Base-by-base conservation (phyloP, 129 eudicot species). In the Gnaphalium uliginosum region DNA sequence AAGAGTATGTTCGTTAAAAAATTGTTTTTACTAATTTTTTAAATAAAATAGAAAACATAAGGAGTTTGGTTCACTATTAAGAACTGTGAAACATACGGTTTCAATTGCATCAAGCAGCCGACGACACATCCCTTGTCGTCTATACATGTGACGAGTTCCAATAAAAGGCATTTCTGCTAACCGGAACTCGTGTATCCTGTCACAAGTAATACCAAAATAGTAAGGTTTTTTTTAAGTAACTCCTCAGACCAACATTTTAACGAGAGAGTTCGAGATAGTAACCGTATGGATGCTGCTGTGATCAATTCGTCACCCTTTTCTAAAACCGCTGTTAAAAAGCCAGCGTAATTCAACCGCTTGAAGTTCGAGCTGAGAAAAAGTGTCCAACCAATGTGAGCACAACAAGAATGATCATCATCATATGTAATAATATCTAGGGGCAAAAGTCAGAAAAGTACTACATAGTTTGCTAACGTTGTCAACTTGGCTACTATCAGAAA, bases 151-250 rank as follows among this genome's bases (percentile, higher is more conserved):
- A 41, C 99, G 96, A 62, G 99, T 94, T 75, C 96, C 99, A 56
- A 94, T 89, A 74, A 94, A 94, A 50, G 99, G 97, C 99, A 94
- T 94, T 89, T 94, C 99, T 10, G 99, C 99, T 78, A 94, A 77
- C 70, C 72, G 86, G 69, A 79, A 82, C 62, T 96, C 99, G 43
- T 84, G 97, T 62, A 93, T 83, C 83, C 98, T 93, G 78, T 69
- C 62, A 67, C 23, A 46, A 18, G 48, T 60, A 77, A 69, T 19
- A 59, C 23, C 46, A 29, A 60, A 69, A 60, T 59, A 6, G 21
- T 69, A 24, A 66, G 29, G 64, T 73, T 67, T 62, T 43, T 13
- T 2, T n/a, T 21, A 46, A 43, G 14, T 8, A 15, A 26, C 14
- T 61, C 21, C 8, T 60, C 10, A 6, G 21, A 21, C 66, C 24